Evolutionary conservation across 495 filamentous ascomycete species (phyloP).

Genomic region (Peziza echinospora): DNA sequence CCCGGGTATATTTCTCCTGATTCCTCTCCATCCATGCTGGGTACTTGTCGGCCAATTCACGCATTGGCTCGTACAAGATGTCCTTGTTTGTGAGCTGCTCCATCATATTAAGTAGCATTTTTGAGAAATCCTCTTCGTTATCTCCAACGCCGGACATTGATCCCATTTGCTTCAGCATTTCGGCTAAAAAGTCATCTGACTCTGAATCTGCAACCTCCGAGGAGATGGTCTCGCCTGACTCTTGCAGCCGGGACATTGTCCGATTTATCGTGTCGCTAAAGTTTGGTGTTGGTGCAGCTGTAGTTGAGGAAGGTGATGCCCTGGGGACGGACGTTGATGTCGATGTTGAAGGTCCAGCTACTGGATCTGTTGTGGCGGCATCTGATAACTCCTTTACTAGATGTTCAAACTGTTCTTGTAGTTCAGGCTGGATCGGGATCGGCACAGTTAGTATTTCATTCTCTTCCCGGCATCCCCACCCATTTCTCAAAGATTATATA

Average conservation of each 20-base stretch:
- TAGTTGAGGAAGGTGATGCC: conserved; percentile 10
- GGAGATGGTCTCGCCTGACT: conserved; percentile 59
- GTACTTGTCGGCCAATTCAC: conserved; percentile 81
- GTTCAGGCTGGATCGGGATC: conserved; percentile 47
- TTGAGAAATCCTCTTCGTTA: conserved; percentile 68
- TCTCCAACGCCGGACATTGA: conserved; percentile 37
- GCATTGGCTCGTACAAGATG: conserved; percentile 96
- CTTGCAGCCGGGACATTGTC: conserved; percentile 88
- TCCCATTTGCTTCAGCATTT: conserved; percentile 70
- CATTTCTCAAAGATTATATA: conserved; percentile 12
- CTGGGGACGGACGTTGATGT: conserved; percentile 3
- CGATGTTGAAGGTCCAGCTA: conserved; percentile 11
- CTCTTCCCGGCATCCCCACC: conserved; percentile 3
- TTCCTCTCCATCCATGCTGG: conserved; percentile 73
- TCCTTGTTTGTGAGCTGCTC: conserved; percentile 96
- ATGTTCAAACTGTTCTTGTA: conserved; percentile 67
- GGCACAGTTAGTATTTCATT: too few relatives aligned
- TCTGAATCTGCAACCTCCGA: conserved; percentile 45
- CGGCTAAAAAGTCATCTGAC: conserved; percentile 57
- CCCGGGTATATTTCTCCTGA: conserved; percentile 31
- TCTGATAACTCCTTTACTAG: conserved; percentile 59
- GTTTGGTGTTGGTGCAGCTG: conserved; percentile 12
- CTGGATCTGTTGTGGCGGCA: conserved; percentile 17
- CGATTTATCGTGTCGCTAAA: conserved; percentile 80
- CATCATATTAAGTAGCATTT: conserved; percentile 94